phyloP scores from a whole-genome alignment of 305 asterid species.

The Fraxinus baroniana region DNA sequence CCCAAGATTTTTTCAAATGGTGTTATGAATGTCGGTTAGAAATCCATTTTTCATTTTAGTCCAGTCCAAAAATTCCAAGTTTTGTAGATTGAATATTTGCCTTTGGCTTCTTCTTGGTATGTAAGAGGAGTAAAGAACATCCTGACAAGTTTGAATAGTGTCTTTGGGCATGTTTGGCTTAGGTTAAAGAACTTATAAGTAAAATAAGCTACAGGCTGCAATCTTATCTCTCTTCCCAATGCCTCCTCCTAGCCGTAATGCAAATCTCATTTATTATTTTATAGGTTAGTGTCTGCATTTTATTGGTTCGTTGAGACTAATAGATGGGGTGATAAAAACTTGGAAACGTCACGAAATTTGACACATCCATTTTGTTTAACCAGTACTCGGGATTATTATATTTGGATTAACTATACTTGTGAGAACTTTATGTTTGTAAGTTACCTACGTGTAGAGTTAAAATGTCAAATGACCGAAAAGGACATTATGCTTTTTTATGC shows the following conservation, averaged over 20 bases:
- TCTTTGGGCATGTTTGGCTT: too few relatives aligned
- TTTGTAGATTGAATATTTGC: background rate
- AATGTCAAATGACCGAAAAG: background rate
- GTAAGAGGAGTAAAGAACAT: too few relatives aligned
- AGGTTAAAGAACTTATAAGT: background rate
- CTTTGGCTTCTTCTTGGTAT: too few relatives aligned
- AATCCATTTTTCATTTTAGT: background rate
- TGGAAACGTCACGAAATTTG: background rate
- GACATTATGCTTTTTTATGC: background rate
- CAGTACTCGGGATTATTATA: background rate
- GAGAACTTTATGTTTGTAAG: background rate
- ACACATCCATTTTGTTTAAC: background rate
- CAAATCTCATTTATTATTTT: background rate
- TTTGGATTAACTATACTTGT: background rate
- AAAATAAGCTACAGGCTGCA: background rate
- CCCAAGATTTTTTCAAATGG: background rate
- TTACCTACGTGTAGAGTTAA: background rate
- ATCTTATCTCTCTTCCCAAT: background rate
- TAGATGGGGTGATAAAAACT: background rate
- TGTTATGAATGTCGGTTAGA: background rate
- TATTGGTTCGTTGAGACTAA: background rate
- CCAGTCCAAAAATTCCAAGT: background rate
- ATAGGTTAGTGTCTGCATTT: background rate
- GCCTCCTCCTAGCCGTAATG: background rate
- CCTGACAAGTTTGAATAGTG: too few relatives aligned